Conservation (phyloP, 805 yeast species). For the Candida ortonii region DNA sequence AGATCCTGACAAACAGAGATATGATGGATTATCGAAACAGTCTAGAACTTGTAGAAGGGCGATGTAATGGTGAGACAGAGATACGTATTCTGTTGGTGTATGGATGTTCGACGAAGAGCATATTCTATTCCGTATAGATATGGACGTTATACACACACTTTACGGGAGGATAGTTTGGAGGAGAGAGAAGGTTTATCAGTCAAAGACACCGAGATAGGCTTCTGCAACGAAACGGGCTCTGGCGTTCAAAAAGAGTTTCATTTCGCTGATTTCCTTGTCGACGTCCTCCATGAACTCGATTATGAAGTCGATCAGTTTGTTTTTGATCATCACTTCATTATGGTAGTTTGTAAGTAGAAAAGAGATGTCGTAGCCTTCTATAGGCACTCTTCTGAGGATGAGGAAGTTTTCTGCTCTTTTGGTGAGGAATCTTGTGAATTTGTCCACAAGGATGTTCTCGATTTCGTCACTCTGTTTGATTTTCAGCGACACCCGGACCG, state of each 20-base stretch:
- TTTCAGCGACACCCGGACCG: slow-evolving; percentile 84
- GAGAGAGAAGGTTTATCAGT: slow-evolving; percentile 40
- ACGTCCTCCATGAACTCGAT: slow-evolving; percentile 99
- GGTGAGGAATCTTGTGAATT: slow-evolving; percentile 89
- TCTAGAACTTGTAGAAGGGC: too few relatives aligned
- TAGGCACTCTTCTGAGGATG: slow-evolving; percentile 86
- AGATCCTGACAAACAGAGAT: too few relatives aligned
- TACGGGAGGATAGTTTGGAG: background rate
- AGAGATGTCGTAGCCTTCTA: slow-evolving; percentile 88
- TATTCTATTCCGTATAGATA: too few relatives aligned
- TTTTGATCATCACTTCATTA: slow-evolving; percentile 93
- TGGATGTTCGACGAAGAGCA: too few relatives aligned
- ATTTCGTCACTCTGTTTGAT: slow-evolving; percentile 98
- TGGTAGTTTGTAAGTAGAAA: slow-evolving; percentile 91
- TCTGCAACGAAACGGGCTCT: slow-evolving; percentile 98
- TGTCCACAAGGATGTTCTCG: slow-evolving; percentile 90
- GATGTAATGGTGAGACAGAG: too few relatives aligned
- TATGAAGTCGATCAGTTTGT: slow-evolving; percentile 91
- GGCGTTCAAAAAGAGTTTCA: slow-evolving; percentile 94
- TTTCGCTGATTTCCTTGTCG: slow-evolving; percentile 96
- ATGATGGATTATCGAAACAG: too few relatives aligned
- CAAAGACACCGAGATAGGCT: slow-evolving; percentile 88
- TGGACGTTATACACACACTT: too few relatives aligned
- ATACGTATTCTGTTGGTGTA: too few relatives aligned
- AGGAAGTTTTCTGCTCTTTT: slow-evolving; percentile 94